A percentile compares a stretch with the other conserved stretches of the same genome.
Conservation (phyloP, 306 rosid genomes). For the Vigna radiata region DNA sequence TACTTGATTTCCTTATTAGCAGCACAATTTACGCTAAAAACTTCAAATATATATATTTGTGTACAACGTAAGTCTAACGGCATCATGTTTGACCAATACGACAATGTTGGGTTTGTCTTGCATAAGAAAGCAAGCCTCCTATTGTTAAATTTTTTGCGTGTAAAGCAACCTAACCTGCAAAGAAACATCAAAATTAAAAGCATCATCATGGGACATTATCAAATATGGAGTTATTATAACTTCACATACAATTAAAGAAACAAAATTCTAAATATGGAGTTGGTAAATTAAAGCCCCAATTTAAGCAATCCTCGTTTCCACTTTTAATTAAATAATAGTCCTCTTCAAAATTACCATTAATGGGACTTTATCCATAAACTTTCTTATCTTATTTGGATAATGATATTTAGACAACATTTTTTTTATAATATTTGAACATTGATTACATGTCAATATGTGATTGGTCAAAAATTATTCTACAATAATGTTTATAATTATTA, state of each 20-base stretch:
- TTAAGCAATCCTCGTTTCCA: conserved; percentile 1
- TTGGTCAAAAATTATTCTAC: too few species aligned
- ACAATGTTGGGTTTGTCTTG: conserved; percentile 22
- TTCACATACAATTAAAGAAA: neutral
- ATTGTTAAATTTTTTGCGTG: neutral
- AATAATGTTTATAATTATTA: too few species aligned
- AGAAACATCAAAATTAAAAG: neutral
- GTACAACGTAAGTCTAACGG: conserved; percentile 18
- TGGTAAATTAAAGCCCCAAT: conserved; percentile 31
- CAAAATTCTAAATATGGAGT: conserved; percentile 7
- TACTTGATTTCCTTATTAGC: too few species aligned
- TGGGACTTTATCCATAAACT: too few species aligned
- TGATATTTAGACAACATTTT: too few species aligned
- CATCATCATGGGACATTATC: neutral
- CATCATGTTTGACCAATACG: neutral
- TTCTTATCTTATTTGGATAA: too few species aligned
- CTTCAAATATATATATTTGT: neutral
- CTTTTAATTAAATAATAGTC: conserved; percentile 21
- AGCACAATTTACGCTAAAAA: neutral
- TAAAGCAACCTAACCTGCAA: conserved; percentile 13
- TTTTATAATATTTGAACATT: too few species aligned
- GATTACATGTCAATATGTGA: too few species aligned
- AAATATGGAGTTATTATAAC: conserved; percentile 16
- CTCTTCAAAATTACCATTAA: too few species aligned
- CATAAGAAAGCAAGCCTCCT: neutral